Evolutionary conservation across 805 yeast genomes (phyloP).

Genomic region (Brettanomyces nanus): DNA sequence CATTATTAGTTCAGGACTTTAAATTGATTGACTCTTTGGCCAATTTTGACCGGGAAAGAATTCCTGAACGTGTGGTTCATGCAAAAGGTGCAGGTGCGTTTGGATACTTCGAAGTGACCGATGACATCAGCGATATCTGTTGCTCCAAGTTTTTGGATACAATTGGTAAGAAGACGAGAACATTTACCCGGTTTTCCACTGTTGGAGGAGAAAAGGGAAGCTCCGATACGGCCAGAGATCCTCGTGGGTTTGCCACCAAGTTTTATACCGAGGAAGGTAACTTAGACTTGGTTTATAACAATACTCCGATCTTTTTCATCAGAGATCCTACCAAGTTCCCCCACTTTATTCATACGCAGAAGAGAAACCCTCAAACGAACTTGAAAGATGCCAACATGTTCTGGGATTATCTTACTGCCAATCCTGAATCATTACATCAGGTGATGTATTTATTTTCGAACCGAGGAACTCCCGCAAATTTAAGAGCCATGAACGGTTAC

Average conservation of each 20-base stretch:
- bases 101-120: slow-evolving; percentile 82
- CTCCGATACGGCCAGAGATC: slow-evolving; percentile 80
- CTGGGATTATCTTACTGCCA: slow-evolving; percentile 74
- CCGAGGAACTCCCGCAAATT: slow-evolving; percentile 74
- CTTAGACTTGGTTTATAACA: slow-evolving; percentile 78
- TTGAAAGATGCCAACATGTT: slow-evolving; percentile 74
- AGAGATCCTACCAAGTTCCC: slow-evolving; percentile 86
- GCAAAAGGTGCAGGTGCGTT: slow-evolving; percentile 92
- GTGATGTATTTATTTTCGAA: slow-evolving; percentile 66
- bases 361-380: slow-evolving; percentile 77
- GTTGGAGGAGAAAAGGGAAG: slow-evolving; percentile 83
- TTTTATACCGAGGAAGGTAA: slow-evolving; percentile 79
- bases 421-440: slow-evolving; percentile 71
- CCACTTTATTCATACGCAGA: slow-evolving; percentile 82
- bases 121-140: slow-evolving; percentile 69
- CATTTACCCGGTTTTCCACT: slow-evolving; percentile 72
- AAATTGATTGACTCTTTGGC: slow-evolving; percentile 73
- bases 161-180: slow-evolving; percentile 73
- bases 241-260: slow-evolving; percentile 78
- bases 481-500: slow-evolving; percentile 76
- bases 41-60: slow-evolving; percentile 83
- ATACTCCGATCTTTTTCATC: slow-evolving; percentile 78
- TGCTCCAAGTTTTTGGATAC: slow-evolving; percentile 61
- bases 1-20: slow-evolving; percentile 73
- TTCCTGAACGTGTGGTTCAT: slow-evolving; percentile 89